Evolutionary conservation across 148 eudicot species (phyloP).

Genomic region (Cornus kousa): DNA sequence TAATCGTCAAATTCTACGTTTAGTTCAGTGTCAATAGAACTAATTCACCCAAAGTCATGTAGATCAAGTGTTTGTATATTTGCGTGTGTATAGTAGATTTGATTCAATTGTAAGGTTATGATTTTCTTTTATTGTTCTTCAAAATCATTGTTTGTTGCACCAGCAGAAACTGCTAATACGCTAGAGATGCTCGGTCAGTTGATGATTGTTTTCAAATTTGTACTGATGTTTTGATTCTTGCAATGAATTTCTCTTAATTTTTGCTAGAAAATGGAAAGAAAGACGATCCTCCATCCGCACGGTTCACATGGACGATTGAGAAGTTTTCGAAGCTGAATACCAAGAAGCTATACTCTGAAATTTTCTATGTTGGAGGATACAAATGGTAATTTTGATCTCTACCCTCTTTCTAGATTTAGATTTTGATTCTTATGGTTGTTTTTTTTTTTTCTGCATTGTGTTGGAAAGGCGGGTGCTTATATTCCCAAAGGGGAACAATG

Average conservation of each 20-base stretch:
- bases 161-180: conserved; percentile 12
- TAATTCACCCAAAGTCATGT: neutral
- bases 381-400: conserved; percentile 24
- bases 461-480: conserved; percentile 80
- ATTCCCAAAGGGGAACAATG: conserved; percentile 94
- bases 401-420: neutral
- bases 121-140: neutral
- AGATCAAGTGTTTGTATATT: neutral
- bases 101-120: neutral
- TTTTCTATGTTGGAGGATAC: conserved; percentile 28
- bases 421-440: neutral
- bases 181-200: neutral
- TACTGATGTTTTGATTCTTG: no score
- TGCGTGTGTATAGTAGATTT: neutral
- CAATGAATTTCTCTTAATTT: no score
- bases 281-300: neutral
- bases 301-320: conserved; percentile 33
- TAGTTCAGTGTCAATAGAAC: neutral
- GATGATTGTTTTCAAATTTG: no score
- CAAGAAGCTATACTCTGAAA: conserved; percentile 26
- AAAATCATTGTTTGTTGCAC: conserved; percentile 7
- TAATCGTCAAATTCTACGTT: neutral
- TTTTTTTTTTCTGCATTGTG: neutral
- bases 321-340: conserved; percentile 28
- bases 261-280: no score